Conservation (phyloP, 768 basidiomycete genomes). For the Collybia sordida region DNA sequence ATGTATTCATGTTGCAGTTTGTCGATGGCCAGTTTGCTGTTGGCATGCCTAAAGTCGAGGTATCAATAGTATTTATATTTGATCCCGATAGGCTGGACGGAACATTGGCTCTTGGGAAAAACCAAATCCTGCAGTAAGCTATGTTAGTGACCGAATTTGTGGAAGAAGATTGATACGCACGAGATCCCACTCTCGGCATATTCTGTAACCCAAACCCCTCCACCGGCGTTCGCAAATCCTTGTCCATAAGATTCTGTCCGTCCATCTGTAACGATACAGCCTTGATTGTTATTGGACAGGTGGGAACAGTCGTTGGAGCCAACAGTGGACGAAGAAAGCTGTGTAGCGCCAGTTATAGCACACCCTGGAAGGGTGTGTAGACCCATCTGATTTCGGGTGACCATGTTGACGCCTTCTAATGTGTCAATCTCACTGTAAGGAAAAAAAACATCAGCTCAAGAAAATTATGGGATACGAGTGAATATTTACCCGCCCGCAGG, state of each 20-base stretch:
- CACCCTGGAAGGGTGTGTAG: constrained; percentile 71
- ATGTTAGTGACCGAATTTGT: too few relatives aligned
- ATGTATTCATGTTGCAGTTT: constrained; percentile 51
- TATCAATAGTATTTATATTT: constrained; percentile 52
- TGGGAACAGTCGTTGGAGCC: constrained; percentile 27
- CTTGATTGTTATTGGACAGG: constrained; percentile 47
- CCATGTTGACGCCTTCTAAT: constrained; percentile 78
- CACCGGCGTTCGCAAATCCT: constrained; percentile 62
- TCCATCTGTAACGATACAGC: constrained; percentile 62
- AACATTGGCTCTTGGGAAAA: constrained; percentile 53
- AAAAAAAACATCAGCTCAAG: too few relatives aligned
- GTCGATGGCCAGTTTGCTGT: constrained; percentile 65
- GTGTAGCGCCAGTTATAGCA: constrained; percentile 44
- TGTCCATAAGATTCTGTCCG: constrained; percentile 59
- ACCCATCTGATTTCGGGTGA: constrained; percentile 62
- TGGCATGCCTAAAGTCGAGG: constrained; percentile 61
- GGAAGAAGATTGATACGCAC: constrained; percentile 33
- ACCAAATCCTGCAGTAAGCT: constrained; percentile 50
- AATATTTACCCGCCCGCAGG: constrained; percentile 54
- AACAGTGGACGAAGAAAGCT: constrained; percentile 47
- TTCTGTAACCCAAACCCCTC: constrained; percentile 78
- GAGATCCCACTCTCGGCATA: constrained; percentile 65
- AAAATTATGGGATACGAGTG: not conserved
- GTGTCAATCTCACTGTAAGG: constrained; percentile 66
- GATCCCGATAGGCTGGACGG: constrained; percentile 42